Base-by-base conservation (phyloP, 257 asterid species). In the Solanum pennellii region DNA sequence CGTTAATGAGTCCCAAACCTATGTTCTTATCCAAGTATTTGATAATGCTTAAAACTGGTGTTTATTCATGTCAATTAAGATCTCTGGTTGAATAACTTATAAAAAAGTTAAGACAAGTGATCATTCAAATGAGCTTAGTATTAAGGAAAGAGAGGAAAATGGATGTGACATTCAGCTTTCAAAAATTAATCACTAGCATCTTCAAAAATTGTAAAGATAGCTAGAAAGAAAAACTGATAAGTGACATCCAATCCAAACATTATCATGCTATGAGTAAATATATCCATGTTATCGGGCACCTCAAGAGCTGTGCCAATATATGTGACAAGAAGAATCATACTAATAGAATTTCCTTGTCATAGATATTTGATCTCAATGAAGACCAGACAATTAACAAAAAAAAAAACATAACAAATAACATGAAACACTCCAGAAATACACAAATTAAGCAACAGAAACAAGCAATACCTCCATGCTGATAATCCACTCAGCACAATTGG, bases 401-500 rank as follows among this genome's bases (percentile, higher is more conserved):
- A 74, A 5, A 39, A 42, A n/a, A 74, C 14, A 3, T 21, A 39
- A 75, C 31, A 41, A 75, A 39, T 31, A 77, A 77, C 83, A 77
- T 42, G 83, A 79, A 79, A 45, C 65, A 45, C 25, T 45, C 62
- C 16, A 13, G 62, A 44, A 16, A 79, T 9, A 25, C 66, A 45
- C 84, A 79, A 79, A 45, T n/a, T 45, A 45, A 42, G 73, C 42
- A 37, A 23, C 27, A 73, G 69, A 75, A 35, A 41, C 25, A 35
- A 14, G 25, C 4, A 80, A 33, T 91, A 96, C 99, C 99, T 97
- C 94, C 99, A 96, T 97, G 89, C 98, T 95, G 89, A 97, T 94
- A 91, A 97, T 91, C 99, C 99, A 97, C 93, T 97, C 98, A 52
- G 99, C 45, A 77, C 92, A 92, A 88, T 97, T 97, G 89, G 94